Base-by-base conservation (phyloP, 1,284 basidiomycete genomes). In the Apiotrichum gamsii region DNA sequence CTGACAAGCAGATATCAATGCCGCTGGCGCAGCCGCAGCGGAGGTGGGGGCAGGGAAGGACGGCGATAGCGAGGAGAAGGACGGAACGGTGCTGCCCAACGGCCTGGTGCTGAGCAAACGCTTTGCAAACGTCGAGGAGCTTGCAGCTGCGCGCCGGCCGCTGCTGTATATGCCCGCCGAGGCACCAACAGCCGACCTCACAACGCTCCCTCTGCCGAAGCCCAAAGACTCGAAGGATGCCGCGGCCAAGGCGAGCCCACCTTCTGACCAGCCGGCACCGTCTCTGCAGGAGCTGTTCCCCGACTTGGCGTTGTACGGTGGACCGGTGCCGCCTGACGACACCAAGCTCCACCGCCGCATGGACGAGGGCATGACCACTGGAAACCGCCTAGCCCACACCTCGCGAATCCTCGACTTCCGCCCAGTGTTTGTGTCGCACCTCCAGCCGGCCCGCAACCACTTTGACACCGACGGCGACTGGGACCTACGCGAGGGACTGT, bases 341-440 rank as follows among this genome's bases (percentile, higher is more conserved):
- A 63, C 64, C 50, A 74, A 74, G 44, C 47, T 64, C 15, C 72
- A 76, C 43, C 69, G 74, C 35, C 70, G 80, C 2, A 59, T 74
- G 41, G 79, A 80, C 51, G 76, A 77, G 46, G 71, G 72, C 10
- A 65, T 69, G 4, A 66, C 67, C 0, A 59, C 57, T n/a, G 60
- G 62, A 1, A 66, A 70, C 25, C 70, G 72, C 6, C 59, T 77
- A 13, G 74, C 75, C 0, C 77, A 79, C 44, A 76, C 76, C 2
- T 75, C 76, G 3, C 67, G 77, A 23, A 61, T 80, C 24, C 70
- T 80, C 57, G 79, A 81, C 43, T 68, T 75, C 21, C 74, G 76
- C 35, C 78, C 79, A 1, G 62, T 79, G 13, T 73, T 81, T 13
- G 74, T 80, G 30, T 78, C 77, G 32, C 75, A 76, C 4, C 59